phyloP scores from a whole-genome alignment of 768 basidiomycete genomes.

The Mycena polygramma region DNA sequence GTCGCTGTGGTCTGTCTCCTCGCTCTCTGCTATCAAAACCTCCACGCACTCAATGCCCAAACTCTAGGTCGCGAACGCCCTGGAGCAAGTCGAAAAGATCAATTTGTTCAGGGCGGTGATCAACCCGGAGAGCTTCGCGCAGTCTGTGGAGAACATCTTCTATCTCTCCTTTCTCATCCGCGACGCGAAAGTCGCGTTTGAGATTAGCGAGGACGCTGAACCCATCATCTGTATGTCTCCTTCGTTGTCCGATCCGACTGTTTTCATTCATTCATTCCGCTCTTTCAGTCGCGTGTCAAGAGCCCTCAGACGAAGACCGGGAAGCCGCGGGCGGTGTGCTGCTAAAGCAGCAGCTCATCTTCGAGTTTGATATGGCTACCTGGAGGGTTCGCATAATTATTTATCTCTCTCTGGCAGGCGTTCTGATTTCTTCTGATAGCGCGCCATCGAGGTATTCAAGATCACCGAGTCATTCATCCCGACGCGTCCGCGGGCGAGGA shows the following conservation, averaged over 20 bases:
- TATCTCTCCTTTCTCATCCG: conserved; percentile 93
- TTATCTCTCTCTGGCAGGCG: not conserved
- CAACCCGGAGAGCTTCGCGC: conserved; percentile 89
- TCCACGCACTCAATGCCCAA: not conserved
- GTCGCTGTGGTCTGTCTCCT: conserved; percentile 70
- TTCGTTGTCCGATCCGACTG: not conserved
- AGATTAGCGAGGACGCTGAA: conserved; percentile 74
- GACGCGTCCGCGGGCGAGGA: conserved; percentile 1
- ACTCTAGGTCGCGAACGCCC: not conserved
- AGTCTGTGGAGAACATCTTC: conserved; percentile 99
- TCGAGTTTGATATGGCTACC: conserved; percentile 91
- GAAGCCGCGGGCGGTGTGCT: conserved; percentile 57
- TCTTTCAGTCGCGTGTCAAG: conserved; percentile 68
- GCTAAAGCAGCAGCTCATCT: conserved; percentile 84
- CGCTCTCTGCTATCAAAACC: not conserved
- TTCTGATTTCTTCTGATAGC: not conserved
- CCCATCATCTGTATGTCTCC: conserved; percentile 76
- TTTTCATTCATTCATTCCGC: not conserved
- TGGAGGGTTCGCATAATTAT: conserved; percentile 75
- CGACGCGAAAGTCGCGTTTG: conserved; percentile 83
- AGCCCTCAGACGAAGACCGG: conserved; percentile 74
- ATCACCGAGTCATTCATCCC: conserved; percentile 19
- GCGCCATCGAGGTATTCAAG: not conserved
- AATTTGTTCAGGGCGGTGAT: conserved; percentile 90
- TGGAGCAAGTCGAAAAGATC: conserved; percentile 69